Evolutionary conservation across 2,329 filamentous ascomycete species (phyloP), one percentile per base, ranked within the genome.

Genomic region (Botryotinia convoluta): DNA sequence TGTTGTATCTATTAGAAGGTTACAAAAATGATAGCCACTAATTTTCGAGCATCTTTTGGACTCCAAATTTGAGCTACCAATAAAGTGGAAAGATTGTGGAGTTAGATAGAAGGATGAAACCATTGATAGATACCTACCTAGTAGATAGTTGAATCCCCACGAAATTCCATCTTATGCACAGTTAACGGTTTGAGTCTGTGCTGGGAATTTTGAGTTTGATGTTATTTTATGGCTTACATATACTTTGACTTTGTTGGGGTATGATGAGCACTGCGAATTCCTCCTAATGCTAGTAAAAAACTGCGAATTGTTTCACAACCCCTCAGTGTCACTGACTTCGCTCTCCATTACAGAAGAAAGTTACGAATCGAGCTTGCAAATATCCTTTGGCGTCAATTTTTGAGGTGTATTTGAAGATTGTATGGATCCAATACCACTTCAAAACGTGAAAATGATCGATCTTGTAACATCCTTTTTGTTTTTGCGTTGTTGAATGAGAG

Each of bases 81-180:
- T 45, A 26, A 60, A 45, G 26, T 29, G 26, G 22, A 54, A 57
- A 32, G 35, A 57, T 48, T n/a, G 51, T 32, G 73, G 73, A 67
- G 70, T 65, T 75, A 44, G 60, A 75, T 74, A 73, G 70, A 74
- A 44, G 44, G 73, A 61, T 65, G 60, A 42, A 73, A 71, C 35
- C 37, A 54, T 72, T 18, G 65, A 61, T 51, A 64, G 35, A 69
- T 65, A 57, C n/a, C n/a, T 65, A 57, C n/a, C 51, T 2, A 57
- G 51, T 57, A 70, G 45, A 69, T 60, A 45, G 26, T 68, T 73
- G 57, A 54, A 61, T 60, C 39, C 44, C 44, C 59, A 12, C 44
- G 64, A 72, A 72, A 60, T 60, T 67, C 39, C 29, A 51, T 62
- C 54, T 39, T 51, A 22, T 63, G 44, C 51, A 61, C 2, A 61